These are phyloP conservation scores for Ustilago lituana DNA, from an alignment of 1,284 basidiomycete genomes.

Conservation along the genomic window DNA sequence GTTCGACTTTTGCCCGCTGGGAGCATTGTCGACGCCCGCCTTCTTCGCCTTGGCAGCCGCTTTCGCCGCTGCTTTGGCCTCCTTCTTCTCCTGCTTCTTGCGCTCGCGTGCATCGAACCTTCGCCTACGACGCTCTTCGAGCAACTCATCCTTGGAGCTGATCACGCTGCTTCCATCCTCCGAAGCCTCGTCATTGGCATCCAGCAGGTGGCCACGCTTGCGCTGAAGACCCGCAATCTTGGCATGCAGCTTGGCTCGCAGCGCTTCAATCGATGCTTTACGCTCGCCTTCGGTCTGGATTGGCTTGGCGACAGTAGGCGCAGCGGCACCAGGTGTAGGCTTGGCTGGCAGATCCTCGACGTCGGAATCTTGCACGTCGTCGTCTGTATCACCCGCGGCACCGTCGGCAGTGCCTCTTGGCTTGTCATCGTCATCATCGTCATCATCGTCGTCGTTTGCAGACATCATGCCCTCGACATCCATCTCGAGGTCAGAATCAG, in stretches of 20 bases:
- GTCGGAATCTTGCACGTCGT: constrained; percentile 47
- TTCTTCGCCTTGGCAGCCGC: constrained; percentile 33
- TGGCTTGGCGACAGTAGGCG: constrained; percentile 12
- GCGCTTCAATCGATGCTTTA: constrained; percentile 50
- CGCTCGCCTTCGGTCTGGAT: constrained; percentile 48
- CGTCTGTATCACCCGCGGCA: constrained; percentile 49
- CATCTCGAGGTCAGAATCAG: constrained; percentile 45
- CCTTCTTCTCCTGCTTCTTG: constrained; percentile 59
- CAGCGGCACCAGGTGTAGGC: constrained; percentile 2
- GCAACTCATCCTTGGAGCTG: constrained; percentile 59
- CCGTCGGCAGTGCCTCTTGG: constrained; percentile 15
- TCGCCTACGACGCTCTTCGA: constrained; percentile 61
- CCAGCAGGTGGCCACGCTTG: constrained; percentile 43
- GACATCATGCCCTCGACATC: constrained; percentile 46
- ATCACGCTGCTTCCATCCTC: constrained; percentile 44
- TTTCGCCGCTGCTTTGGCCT: constrained; percentile 40
- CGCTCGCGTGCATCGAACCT: constrained; percentile 61
- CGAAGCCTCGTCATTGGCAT: constrained; percentile 22
- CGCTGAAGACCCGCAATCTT: constrained; percentile 59
- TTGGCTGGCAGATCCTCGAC: constrained; percentile 25
- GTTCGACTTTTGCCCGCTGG: constrained; percentile 27
- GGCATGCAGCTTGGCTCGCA: constrained; percentile 59
- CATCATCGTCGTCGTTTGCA: constrained; percentile 32
- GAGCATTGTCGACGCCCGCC: constrained; percentile 20
- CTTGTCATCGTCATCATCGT: constrained; percentile 29